These are phyloP conservation scores for Prillingera fragicola DNA, from an alignment of 1,284 basidiomycete species.

Conservation along the genomic window DNA sequence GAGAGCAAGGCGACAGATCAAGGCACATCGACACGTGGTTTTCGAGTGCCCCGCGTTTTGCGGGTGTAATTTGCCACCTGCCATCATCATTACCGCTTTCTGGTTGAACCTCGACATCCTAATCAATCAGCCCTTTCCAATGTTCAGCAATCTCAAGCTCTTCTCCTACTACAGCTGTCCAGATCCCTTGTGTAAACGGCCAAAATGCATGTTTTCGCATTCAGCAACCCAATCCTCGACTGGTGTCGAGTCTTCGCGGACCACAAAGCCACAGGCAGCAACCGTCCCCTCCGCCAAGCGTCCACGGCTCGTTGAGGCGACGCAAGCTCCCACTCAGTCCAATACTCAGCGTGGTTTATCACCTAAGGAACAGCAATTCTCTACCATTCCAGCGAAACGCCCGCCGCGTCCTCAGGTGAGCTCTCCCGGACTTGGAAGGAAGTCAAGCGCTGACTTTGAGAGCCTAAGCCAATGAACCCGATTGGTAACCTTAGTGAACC, in stretches of 20 bases:
- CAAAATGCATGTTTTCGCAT: conserved; percentile 35
- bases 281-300: background rate
- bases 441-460: background rate
- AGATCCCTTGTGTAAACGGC: conserved; percentile 24
- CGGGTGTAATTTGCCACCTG: background rate
- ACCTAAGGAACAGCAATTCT: too few relatives aligned
- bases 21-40: background rate
- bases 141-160: conserved; percentile 37
- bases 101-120: background rate
- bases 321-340: background rate
- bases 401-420: too few relatives aligned
- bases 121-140: conserved; percentile 6
- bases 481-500: conserved; percentile 2
- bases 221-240: conserved; percentile 10
- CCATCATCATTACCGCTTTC: background rate
- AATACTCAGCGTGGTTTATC: background rate
- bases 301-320: background rate
- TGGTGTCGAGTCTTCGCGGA: background rate
- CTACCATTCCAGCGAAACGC: too few relatives aligned
- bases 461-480: background rate
- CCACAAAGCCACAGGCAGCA: background rate
- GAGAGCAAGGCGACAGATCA: background rate
- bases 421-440: background rate
- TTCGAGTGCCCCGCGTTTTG: background rate
- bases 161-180: conserved; percentile 27